Base-by-base conservation (phyloP, 2,329 filamentous ascomycete genomes). In the Xylaria sp. region DNA sequence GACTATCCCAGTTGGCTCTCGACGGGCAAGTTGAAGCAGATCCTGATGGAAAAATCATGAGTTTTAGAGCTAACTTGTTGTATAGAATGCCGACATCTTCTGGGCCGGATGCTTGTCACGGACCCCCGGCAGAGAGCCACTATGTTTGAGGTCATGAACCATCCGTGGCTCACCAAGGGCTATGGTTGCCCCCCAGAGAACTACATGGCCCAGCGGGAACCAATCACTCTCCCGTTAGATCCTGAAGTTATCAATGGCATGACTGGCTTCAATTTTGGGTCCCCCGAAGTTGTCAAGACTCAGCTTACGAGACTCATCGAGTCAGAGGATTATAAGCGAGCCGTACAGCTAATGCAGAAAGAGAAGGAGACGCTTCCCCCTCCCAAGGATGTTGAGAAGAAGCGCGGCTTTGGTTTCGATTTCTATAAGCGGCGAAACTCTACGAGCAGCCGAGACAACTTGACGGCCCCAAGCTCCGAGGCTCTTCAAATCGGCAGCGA, bases 191-290 rank as follows among this genome's bases (percentile, higher is more conserved):
- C 92, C 7, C 92, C 92, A 0, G 94, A 97, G 63, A 99, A 97
- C 69, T 91, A 90, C 65, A 79, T 99, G 1, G 92, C 92, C 2
- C 75, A 79, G 37, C 88, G 94, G 53, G 93, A 96, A 67, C 91
- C 94, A 1, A 75, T 97, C n/a, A 84, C 89, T 44, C 78, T 95
- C 11, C 92, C 93, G 4, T 78, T 99, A 8, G 93, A 97, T 70
- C 79, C 83, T 1, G 87, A 90, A 49, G 88, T 97, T 3, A 84
- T 99, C 59, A 85, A 91, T 53, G 92, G 90, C 67, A 99, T 99
- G 94, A 95, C 92, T 23, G 94, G 94, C 2, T 99, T 99, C 73
- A 96, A 97, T 73, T 99, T 97, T 76, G 94, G 94, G 0, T 83
- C 91, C 0, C 83, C 91, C 1, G 92, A 97, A 56, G 84, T 85